Conservation (phyloP, 2,329 filamentous ascomycete genomes). For the Cordyceps farinosa region DNA sequence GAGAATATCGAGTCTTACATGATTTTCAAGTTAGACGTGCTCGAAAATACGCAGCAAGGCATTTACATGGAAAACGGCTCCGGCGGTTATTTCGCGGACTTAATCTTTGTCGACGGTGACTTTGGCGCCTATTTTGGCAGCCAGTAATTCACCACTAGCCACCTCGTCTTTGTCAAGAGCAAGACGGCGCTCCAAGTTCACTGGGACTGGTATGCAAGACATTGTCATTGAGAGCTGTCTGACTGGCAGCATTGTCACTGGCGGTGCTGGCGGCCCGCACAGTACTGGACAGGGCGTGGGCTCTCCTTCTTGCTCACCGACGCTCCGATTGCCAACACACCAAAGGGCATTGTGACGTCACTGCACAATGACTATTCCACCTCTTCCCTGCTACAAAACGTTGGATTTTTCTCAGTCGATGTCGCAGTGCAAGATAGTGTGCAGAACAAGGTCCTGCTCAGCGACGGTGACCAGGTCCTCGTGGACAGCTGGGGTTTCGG, state of each 20-base stretch:
- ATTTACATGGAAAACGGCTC: slow-evolving; percentile 14
- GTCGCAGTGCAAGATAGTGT: not conserved
- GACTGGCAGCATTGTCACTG: not conserved
- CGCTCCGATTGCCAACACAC: not conserved
- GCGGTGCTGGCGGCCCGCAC: not conserved
- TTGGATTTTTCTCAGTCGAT: not conserved
- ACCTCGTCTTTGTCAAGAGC: slow-evolving; percentile 26
- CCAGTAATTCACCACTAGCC: slow-evolving; percentile 10
- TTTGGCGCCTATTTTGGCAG: slow-evolving; percentile 1
- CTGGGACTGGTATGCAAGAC: not conserved
- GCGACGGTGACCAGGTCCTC: slow-evolving; percentile 21
- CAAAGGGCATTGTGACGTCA: not conserved
- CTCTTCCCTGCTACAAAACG: not conserved
- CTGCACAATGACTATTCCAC: not conserved
- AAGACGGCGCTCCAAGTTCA: not conserved
- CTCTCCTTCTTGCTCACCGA: not conserved
- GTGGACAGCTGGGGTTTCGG: not conserved
- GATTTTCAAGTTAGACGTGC: not conserved
- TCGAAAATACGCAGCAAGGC: not conserved
- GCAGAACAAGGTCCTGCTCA: not conserved
- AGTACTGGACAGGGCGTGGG: not conserved
- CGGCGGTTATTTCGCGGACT: not conserved
- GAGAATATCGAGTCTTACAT: slow-evolving; percentile 5
- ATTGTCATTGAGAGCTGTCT: not conserved
- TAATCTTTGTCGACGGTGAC: not conserved